phyloP scores from a whole-genome alignment of 805 yeast genomes.

The Suhomyces sp. region DNA sequence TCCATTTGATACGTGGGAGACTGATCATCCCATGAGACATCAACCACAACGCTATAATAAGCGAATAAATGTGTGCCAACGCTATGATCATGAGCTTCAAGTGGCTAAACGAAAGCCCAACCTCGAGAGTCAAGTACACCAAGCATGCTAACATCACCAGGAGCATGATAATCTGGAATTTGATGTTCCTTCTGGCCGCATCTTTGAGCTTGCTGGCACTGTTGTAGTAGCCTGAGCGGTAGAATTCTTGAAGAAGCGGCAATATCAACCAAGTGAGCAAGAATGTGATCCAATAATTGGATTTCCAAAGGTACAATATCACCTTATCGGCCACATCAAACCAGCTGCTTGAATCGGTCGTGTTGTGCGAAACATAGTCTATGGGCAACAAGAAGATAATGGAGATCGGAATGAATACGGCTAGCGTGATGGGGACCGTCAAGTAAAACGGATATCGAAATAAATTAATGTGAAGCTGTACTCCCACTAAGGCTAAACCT shows the following conservation, averaged over 20 bases:
- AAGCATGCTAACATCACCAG: constrained; percentile 52
- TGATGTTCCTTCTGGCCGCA: constrained; percentile 54
- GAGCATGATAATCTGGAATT: constrained; percentile 59
- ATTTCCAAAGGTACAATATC: constrained; percentile 63
- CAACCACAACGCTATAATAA: constrained; percentile 73
- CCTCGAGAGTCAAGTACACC: constrained; percentile 54
- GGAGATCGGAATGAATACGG: constrained; percentile 73
- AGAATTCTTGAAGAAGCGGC: constrained; percentile 72
- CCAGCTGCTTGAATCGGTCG: constrained; percentile 31
- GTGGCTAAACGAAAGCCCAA: constrained; percentile 52
- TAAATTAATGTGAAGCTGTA: constrained; percentile 35
- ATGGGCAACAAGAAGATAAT: constrained; percentile 71
- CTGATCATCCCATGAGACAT: constrained; percentile 79
- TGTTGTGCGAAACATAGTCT: constrained; percentile 60
- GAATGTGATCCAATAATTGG: constrained; percentile 79
- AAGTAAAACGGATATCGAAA: constrained; percentile 39
- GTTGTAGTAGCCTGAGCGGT: constrained; percentile 64
- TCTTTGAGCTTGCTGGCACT: constrained; percentile 47
- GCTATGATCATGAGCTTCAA: constrained; percentile 71
- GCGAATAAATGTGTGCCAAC: constrained; percentile 70
- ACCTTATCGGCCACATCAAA: constrained; percentile 46
- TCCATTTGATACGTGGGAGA: constrained; percentile 55
- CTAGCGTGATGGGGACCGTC: constrained; percentile 47
- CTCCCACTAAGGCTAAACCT: constrained; percentile 28
- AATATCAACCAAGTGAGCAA: constrained; percentile 72